phyloP scores from a whole-genome alignment of 345 rosid species.

The Noccaea caerulescens region DNA sequence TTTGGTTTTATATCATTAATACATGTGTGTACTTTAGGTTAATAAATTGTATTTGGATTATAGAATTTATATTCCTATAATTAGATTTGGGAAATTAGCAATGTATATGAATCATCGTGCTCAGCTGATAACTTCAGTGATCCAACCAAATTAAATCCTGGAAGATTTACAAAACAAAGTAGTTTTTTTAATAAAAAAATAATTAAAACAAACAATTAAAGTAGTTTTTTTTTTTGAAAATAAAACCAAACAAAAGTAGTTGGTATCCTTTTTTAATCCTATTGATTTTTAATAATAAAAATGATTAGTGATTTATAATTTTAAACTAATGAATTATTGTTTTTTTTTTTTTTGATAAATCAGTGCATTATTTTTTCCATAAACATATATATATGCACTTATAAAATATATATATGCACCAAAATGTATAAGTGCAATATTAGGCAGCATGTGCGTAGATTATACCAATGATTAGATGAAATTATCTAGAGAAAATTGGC shows the following conservation, averaged over 20 bases:
- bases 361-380: conserved; percentile 23
- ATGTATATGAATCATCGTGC: not conserved
- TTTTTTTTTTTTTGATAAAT: not conserved
- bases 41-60: not conserved
- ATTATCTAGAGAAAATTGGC: not conserved
- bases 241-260: conserved; percentile 7
- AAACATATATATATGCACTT: not conserved
- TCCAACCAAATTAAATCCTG: conserved; percentile 5
- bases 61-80: not conserved
- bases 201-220: not conserved
- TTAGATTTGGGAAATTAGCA: not conserved
- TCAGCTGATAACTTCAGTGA: conserved; percentile 21
- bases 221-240: not conserved
- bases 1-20: not conserved
- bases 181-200: too few relatives aligned
- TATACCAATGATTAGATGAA: conserved; percentile 39
- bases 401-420: not conserved
- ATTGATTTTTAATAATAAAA: conserved; percentile 4
- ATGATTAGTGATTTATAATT: conserved; percentile 11
- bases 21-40: not conserved
- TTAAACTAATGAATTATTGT: too few relatives aligned
- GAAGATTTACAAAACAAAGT: not conserved
- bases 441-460: conserved; percentile 37
- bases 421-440: conserved; percentile 18
- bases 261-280: not conserved